phyloP scores from a whole-genome alignment of 2,329 filamentous ascomycete genomes.

The Gremmenia infestans region DNA sequence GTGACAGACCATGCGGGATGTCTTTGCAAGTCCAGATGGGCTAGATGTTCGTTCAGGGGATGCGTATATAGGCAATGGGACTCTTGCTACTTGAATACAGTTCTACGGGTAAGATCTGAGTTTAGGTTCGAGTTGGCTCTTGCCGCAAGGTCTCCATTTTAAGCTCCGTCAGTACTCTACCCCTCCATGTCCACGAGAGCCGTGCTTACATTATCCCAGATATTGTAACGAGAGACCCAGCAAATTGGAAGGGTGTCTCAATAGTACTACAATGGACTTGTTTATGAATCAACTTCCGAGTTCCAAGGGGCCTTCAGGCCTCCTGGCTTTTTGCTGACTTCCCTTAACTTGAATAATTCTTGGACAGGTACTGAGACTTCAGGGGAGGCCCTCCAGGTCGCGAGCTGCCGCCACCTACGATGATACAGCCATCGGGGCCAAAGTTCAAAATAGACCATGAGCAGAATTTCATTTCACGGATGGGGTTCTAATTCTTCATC shows the following conservation, averaged over 20 bases:
- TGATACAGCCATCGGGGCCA: constrained; percentile 10
- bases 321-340: constrained; percentile 13
- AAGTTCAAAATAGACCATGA: constrained; percentile 19
- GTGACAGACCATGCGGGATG: neutral
- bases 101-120: neutral
- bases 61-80: neutral
- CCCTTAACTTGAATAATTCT: constrained; percentile 12
- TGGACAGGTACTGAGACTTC: constrained; percentile 17
- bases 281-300: constrained; percentile 45
- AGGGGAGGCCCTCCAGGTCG: constrained; percentile 2
- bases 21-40: neutral
- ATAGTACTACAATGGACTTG: constrained; percentile 51
- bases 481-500: constrained; percentile 41
- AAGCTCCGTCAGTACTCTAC: constrained; percentile 32
- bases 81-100: neutral
- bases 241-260: constrained; percentile 45
- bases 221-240: constrained; percentile 45
- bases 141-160: constrained; percentile 1
- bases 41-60: neutral
- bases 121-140: neutral
- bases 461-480: constrained; percentile 16
- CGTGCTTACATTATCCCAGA: constrained; percentile 42
- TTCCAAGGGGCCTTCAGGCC: constrained; percentile 37
- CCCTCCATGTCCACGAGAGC: constrained; percentile 34
- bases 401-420: constrained; percentile 10